These are phyloP conservation scores for Pleurotus giganteus DNA, from an alignment of 768 basidiomycete species.

Conservation along the genomic window DNA sequence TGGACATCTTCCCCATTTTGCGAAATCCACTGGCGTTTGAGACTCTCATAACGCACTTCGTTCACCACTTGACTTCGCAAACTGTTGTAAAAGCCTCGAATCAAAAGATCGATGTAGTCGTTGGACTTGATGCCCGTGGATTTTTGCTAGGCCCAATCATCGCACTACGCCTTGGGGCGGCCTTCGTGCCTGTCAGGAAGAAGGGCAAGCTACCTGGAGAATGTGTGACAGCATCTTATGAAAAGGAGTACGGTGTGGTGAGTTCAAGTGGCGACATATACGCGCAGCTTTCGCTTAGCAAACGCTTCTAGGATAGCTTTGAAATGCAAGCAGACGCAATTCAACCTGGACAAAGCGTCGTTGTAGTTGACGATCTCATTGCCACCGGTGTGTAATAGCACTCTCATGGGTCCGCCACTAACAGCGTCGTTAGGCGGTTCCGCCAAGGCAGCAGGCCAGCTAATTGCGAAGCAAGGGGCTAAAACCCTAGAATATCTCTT, in stretches of 20 bases:
- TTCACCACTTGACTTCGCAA: slow-evolving; percentile 80
- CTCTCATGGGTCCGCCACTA: slow-evolving; percentile 5
- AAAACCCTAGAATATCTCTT: slow-evolving; percentile 92
- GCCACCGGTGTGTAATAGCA: slow-evolving; percentile 72
- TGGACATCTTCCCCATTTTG: slow-evolving; percentile 94
- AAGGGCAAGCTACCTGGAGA: slow-evolving; percentile 91
- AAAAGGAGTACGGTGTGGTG: slow-evolving; percentile 93
- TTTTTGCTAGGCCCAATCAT: slow-evolving; percentile 94
- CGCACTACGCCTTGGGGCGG: slow-evolving; percentile 86
- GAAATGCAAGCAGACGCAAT: slow-evolving; percentile 93
- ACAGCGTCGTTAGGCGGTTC: slow-evolving; percentile 67
- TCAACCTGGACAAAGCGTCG: slow-evolving; percentile 73
- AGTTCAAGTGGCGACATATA: slow-evolving; percentile 22
- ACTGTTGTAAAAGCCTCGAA: slow-evolving; percentile 59
- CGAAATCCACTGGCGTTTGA: slow-evolving; percentile 86
- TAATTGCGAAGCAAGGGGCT: slow-evolving; percentile 80
- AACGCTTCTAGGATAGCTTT: slow-evolving; percentile 72
- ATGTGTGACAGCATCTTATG: slow-evolving; percentile 70
- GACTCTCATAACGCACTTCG: slow-evolving; percentile 84
- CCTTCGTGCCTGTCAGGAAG: slow-evolving; percentile 96
- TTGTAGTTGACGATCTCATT: slow-evolving; percentile 93
- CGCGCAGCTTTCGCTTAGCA: neutral
- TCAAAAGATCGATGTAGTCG: slow-evolving; percentile 85
- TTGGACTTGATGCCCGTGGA: slow-evolving; percentile 94
- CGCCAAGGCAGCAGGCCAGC: slow-evolving; percentile 88